These are phyloP conservation scores for Clavariopsis aquatica DNA, from an alignment of 495 filamentous ascomycete genomes.

Conservation along the genomic window DNA sequence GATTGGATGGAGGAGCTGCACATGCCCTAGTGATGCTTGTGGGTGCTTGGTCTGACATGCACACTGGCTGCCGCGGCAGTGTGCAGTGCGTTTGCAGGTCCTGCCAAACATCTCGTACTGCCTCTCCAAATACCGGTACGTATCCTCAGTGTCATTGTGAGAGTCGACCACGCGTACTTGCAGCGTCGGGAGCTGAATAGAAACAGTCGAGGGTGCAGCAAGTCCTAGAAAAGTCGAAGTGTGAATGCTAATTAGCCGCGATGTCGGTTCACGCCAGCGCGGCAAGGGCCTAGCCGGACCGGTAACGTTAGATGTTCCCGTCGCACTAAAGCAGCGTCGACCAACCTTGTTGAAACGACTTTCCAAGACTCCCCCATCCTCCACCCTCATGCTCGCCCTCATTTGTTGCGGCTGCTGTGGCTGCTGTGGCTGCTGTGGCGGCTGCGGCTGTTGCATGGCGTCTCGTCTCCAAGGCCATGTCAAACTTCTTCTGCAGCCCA, in stretches of 20 bases:
- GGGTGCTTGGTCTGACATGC: not conserved
- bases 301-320: not conserved
- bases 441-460: not conserved
- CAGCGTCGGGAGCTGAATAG: not conserved
- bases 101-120: no score
- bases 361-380: not conserved
- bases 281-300: not conserved
- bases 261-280: no score
- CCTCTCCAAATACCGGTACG: no score
- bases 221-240: not conserved
- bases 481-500: not conserved
- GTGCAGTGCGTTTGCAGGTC: no score
- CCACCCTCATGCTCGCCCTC: not conserved
- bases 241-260: not conserved
- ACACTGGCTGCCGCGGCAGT: not conserved
- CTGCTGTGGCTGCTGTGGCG: no score
- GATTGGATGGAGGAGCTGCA: not conserved
- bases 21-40: not conserved
- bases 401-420: not conserved
- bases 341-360: conserved; percentile 9
- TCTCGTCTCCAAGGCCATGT: not conserved
- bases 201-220: not conserved
- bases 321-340: not conserved
- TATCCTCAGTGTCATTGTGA: not conserved
- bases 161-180: not conserved